Conservation (phyloP, 345 rosid species). For the Fremontodendron californicum region DNA sequence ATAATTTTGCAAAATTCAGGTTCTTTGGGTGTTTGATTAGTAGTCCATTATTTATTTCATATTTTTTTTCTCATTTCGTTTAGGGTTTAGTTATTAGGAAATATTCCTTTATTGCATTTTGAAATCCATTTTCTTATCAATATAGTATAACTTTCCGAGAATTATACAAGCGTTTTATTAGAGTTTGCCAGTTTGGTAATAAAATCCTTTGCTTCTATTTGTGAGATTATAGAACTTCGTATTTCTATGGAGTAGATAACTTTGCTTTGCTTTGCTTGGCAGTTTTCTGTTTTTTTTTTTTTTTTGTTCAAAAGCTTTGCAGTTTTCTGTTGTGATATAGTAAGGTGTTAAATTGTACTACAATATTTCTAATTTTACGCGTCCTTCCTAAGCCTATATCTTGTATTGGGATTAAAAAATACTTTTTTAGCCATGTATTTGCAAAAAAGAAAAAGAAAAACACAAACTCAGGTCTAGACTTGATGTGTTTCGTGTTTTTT, state of each 20-base stretch:
- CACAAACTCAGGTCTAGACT: too few relatives aligned
- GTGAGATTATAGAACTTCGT: too few relatives aligned
- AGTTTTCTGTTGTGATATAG: too few relatives aligned
- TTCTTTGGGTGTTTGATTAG: background rate
- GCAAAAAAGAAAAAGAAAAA: too few relatives aligned
- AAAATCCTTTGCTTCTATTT: constrained; percentile 4
- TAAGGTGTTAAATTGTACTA: too few relatives aligned
- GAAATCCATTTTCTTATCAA: background rate
- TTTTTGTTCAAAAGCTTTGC: too few relatives aligned
- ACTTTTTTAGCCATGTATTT: too few relatives aligned
- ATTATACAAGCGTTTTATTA: background rate
- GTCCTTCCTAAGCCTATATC: too few relatives aligned
- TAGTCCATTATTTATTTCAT: background rate
- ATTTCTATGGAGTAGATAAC: background rate
- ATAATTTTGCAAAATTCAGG: background rate
- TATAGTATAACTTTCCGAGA: background rate
- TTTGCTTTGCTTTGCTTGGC: background rate
- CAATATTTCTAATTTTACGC: too few relatives aligned
- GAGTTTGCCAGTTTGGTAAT: background rate
- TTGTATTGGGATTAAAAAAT: too few relatives aligned
- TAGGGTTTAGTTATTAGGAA: background rate
- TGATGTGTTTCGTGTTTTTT: too few relatives aligned
- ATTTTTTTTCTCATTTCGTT: background rate
- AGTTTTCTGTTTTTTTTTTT: too few relatives aligned
- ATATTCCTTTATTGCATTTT: background rate